A percentile compares a stretch with the other conserved stretches of the same genome.
Conservation (phyloP, 352 stramenopile genomes). For the Phytopythium mirpurense region DNA sequence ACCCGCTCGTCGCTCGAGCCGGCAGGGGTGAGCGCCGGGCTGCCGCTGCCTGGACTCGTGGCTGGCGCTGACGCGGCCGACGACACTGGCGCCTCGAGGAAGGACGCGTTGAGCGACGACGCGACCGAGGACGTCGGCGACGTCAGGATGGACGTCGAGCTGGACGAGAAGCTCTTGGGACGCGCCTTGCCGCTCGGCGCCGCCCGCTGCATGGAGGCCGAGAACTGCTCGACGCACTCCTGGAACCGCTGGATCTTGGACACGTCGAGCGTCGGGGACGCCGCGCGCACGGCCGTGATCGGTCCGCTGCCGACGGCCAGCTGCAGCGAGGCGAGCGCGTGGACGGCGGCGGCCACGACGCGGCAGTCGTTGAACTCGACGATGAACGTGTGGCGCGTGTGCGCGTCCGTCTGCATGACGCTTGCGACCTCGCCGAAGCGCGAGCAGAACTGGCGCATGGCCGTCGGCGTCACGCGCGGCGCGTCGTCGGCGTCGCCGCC, state of each 20-base stretch:
- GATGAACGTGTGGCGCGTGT: slow-evolving; percentile 37
- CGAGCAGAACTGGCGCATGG: slow-evolving; percentile 55
- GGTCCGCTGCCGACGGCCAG: slow-evolving; percentile 15
- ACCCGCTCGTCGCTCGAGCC: slow-evolving; percentile 1
- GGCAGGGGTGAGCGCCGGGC: background rate
- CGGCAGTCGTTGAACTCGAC: slow-evolving; percentile 77
- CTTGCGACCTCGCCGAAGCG: slow-evolving; percentile 70
- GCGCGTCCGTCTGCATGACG: slow-evolving; percentile 49
- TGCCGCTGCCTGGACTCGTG: slow-evolving; percentile 8
- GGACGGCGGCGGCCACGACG: slow-evolving; percentile 37
- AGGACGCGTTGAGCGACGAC: slow-evolving; percentile 52
- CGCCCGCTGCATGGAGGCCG: slow-evolving; percentile 4
- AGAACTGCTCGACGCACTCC: slow-evolving; percentile 29
- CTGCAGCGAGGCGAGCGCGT: slow-evolving; percentile 17
- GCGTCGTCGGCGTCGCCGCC: slow-evolving; percentile 2
- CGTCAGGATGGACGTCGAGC: slow-evolving; percentile 50
- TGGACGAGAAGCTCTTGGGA: slow-evolving; percentile 64
- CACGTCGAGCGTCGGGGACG: slow-evolving; percentile 48
- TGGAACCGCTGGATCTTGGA: slow-evolving; percentile 64
- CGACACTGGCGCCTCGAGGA: slow-evolving; percentile 29
- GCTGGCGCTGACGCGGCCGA: background rate
- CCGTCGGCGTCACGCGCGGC: slow-evolving; percentile 7
- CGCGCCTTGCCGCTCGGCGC: slow-evolving; percentile 15
- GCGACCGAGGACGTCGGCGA: slow-evolving; percentile 64
- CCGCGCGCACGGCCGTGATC: slow-evolving; percentile 41